Conservation (phyloP, 2,329 filamentous ascomycete species). For the Trichoderma asperellum region DNA sequence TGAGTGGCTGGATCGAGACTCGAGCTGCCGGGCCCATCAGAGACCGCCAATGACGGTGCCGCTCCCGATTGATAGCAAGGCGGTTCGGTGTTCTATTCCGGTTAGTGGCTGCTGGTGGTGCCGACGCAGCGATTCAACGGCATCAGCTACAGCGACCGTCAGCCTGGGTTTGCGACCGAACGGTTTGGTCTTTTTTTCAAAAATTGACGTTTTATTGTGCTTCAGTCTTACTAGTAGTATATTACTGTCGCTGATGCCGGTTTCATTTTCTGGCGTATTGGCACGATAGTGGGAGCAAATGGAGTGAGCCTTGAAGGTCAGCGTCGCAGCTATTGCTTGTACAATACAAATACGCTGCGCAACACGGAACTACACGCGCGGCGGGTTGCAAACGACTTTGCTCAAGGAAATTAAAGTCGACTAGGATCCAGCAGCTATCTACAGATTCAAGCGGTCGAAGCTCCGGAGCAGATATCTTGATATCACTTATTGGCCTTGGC, state of each 20-base stretch:
- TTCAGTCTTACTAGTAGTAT: not conserved
- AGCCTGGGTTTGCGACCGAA: conserved; percentile 2
- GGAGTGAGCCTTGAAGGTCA: not conserved
- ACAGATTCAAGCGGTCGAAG: not conserved
- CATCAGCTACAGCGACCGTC: conserved; percentile 9
- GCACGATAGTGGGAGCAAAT: not conserved
- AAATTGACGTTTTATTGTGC: not conserved
- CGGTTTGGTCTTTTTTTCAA: not conserved
- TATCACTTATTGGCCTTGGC: not conserved
- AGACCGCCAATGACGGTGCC: conserved; percentile 13
- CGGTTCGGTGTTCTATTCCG: conserved; percentile 27
- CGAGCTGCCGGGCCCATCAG: not conserved
- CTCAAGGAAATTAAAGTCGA: not conserved
- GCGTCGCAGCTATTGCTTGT: not conserved
- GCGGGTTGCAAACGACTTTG: not conserved
- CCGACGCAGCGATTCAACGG: conserved; percentile 1
- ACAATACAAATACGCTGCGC: not conserved
- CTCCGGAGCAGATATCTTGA: not conserved
- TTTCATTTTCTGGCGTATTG: not conserved
- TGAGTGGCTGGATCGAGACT: conserved; percentile 23
- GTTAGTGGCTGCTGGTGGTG: conserved; percentile 19
- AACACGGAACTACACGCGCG: not conserved
- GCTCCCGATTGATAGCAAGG: not conserved
- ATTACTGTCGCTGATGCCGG: not conserved
- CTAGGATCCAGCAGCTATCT: not conserved